phyloP scores from a whole-genome alignment of 2,329 filamentous ascomycete species.

The Chrysosporium queenslandicum region DNA sequence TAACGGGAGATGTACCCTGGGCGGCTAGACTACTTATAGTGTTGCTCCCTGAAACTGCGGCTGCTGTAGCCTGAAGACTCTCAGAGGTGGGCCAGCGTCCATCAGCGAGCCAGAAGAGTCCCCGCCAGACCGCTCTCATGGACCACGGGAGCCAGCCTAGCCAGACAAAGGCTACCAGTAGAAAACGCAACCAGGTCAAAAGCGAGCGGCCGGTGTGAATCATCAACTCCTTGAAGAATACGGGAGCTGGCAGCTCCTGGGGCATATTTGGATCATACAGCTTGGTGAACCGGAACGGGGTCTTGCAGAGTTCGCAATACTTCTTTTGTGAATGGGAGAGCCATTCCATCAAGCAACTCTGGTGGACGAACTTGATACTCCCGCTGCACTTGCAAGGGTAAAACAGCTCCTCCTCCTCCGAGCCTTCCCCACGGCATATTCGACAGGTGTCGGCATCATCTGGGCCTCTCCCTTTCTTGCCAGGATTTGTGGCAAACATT shows the following conservation, averaged over 20 bases:
- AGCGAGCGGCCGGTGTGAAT: conserved; percentile 63
- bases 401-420: conserved; percentile 74
- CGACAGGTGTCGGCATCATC: conserved; percentile 76
- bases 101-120: conserved; percentile 89
- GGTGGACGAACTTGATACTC: conserved; percentile 97
- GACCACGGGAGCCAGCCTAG: conserved; percentile 77
- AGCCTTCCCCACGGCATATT: conserved; percentile 87
- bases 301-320: conserved; percentile 98
- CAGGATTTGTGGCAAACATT: conserved; percentile 37
- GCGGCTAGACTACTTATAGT: conserved; percentile 20
- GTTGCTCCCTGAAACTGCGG: conserved; percentile 15
- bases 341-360: conserved; percentile 98
- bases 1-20: conserved; percentile 23
- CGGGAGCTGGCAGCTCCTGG: conserved; percentile 61
- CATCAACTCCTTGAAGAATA: conserved; percentile 70
- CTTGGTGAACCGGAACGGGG: conserved; percentile 94
- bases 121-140: conserved; percentile 85
- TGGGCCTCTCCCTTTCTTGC: conserved; percentile 29
- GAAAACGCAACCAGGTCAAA: conserved; percentile 65
- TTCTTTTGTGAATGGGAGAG: conserved; percentile 98
- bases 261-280: conserved; percentile 95
- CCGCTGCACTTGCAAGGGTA: conserved; percentile 98
- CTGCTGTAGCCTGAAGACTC: conserved; percentile 17
- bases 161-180: conserved; percentile 79
- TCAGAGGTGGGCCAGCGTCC: conserved; percentile 48